Conservation (phyloP, 2,329 filamentous ascomycete species). For the Stemphylium vesicarium region DNA sequence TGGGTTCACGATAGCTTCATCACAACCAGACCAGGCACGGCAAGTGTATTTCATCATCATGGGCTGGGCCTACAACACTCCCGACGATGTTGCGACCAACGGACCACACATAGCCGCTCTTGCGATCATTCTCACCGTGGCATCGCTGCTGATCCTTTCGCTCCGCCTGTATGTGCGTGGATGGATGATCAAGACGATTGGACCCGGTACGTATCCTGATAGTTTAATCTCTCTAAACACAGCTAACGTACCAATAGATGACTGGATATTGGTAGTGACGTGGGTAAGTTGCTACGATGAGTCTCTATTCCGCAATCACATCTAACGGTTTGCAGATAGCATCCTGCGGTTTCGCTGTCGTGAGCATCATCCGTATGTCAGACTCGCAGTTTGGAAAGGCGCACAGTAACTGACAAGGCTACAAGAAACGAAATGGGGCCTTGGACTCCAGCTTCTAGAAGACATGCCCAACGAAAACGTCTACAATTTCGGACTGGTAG, state of each 20-base stretch:
- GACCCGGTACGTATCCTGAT: slow-evolving; percentile 11
- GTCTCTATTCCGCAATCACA: not conserved
- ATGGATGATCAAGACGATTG: slow-evolving; percentile 19
- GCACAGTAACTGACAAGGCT: not conserved
- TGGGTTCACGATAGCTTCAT: not conserved
- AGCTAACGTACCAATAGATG: slow-evolving; percentile 12
- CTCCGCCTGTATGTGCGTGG: slow-evolving; percentile 21
- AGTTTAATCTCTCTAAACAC: not conserved
- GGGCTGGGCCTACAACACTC: slow-evolving; percentile 22
- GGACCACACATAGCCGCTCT: slow-evolving; percentile 12
- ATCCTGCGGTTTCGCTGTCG: slow-evolving; percentile 20
- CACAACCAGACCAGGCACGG: not conserved
- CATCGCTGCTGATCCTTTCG: slow-evolving; percentile 10
- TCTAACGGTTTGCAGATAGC: slow-evolving; percentile 9
- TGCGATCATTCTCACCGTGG: slow-evolving; percentile 10
- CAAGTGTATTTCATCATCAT: slow-evolving; percentile 2
- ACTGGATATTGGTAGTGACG: slow-evolving; percentile 15
- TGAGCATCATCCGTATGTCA: slow-evolving; percentile 19
- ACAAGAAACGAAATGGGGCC: slow-evolving; percentile 22
- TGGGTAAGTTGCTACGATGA: slow-evolving; percentile 10
- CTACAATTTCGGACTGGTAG: slow-evolving; percentile 23
- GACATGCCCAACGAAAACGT: slow-evolving; percentile 21
- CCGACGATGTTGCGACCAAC: slow-evolving; percentile 9
- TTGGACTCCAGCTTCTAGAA: slow-evolving; percentile 12
- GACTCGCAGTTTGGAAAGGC: no score